Evolutionary conservation across 805 yeast genomes (phyloP), one percentile per base, ranked within the genome.

Genomic region (Gaillardinia entomophila): DNA sequence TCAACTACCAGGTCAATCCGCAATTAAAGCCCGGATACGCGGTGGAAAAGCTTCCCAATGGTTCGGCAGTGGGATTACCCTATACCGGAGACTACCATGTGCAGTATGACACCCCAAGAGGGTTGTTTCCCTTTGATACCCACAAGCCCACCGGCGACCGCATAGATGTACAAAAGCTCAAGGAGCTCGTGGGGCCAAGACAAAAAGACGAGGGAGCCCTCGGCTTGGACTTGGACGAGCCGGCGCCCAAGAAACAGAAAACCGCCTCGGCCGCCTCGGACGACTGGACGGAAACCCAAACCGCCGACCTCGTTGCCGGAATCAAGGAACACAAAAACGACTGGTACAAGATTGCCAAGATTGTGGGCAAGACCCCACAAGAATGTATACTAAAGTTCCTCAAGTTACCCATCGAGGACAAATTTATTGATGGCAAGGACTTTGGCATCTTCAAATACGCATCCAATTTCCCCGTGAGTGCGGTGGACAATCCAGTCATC

Each of bases 401-500:
- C 36, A 77, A 78, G 42, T 59, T 86, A 38, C 92, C 95, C 13
- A 80, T 84, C 40, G 96, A 88, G 53, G 95, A 87, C 55, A 62
- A 71, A 35, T 83, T 73, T 49, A 41, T 41, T n/a, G 62, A 65
- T 8, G 68, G 73, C 23, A 54, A 82, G 13, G 89, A 92, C 1
- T 32, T 41, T 18, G 49, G 49, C 17, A 84, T 95, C 11, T 68
- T 89, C 42, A 83, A 80, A 51, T 87, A 74, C 55, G 80, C 90
- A 4, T 82, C 94, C 3, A 82, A 86, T 53, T 69, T 90, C 31
- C 96, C 97, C 11, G 81, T 85, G 31, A 76, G 86, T 24, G 75
- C 86, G 27, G 76, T 81, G 18, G 97, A 92, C 46, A 92, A 92
- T 56, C 98, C 99, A 2, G 88, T 92, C 3, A 71, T 92, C 64